Evolutionary conservation across 495 filamentous ascomycete genomes (phyloP), one percentile per base, ranked within the genome.

Genomic region (Aspergillus cristatus): DNA sequence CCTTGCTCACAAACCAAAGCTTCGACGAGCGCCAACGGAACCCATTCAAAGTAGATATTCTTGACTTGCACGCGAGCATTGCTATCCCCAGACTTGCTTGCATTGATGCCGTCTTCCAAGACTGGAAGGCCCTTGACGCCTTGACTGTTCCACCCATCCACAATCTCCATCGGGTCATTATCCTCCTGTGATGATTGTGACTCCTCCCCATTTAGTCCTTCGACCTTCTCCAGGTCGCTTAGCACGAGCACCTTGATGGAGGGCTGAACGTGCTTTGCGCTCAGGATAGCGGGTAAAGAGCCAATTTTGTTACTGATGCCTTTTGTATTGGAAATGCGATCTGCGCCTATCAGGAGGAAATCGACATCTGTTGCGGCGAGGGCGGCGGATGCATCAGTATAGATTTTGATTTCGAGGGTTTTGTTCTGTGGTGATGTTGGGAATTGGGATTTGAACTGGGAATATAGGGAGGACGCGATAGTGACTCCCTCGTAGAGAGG

Each of bases 31-130:
- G 41, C 34, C 3, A 63, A 48, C 1, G 72, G 67, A 6, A 81
- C 63, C 79, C 78, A 82, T 55, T 86, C 80, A 39, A 84, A 83
- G 38, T 77, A 80, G 11, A 69, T 44, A 42, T 83, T 83, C 32
- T 61, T 68, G 8, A 81, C 61, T 10, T 53, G 28, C 6, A 18
- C 6, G 4, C 13, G 32, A 12, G 32, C 17, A 15, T 14, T 14
- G 7, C 11, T 3, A 32, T 6, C 28, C 22, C 11, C 24, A 11
- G 24, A 26, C 11, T 26, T 30, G 11, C 4, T 30, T 14, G 11
- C 13, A 14, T 28, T 25, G 29, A 45, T 25, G 2, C 20, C 33
- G 17, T 48, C 51, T 15, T 56, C 38, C 4, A 63, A 35, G 10
- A 37, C n/a, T 11, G 43, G 14, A 7, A 56, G 17, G 0, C 48